Conservation (phyloP, 2,329 filamentous ascomycete genomes). For the Westerdykella ornata region DNA sequence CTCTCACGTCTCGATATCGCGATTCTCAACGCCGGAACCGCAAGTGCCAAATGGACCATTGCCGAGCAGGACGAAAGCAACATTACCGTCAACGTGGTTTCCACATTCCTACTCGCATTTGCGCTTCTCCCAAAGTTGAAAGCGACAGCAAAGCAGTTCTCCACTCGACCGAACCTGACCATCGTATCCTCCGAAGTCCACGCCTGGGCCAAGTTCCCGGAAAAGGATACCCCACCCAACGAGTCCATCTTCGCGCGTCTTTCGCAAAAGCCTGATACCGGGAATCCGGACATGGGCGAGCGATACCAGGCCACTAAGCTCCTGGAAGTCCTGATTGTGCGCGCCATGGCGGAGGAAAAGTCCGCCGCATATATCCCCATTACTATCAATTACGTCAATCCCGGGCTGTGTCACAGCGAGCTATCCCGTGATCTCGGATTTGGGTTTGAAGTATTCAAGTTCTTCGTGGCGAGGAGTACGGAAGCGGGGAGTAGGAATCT, state of each 20-base stretch:
- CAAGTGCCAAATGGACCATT: constrained; percentile 17
- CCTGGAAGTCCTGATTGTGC: constrained; percentile 21
- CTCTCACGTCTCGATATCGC: constrained; percentile 33
- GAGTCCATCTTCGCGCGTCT: constrained; percentile 23
- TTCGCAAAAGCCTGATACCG: constrained; percentile 10
- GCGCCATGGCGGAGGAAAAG: constrained; percentile 17
- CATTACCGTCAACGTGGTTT: constrained; percentile 38
- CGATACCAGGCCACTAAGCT: constrained; percentile 30
- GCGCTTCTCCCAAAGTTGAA: constrained; percentile 23
- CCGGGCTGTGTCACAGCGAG: constrained; percentile 30
- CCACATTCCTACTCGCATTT: constrained; percentile 34
- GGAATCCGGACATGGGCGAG: constrained; percentile 10
- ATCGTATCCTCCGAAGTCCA: constrained; percentile 33
- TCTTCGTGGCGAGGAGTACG: constrained; percentile 31
- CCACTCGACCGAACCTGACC: constrained; percentile 23
- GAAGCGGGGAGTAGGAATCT: constrained; percentile 40
- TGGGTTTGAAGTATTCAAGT: constrained; percentile 9
- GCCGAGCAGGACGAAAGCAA: constrained; percentile 27
- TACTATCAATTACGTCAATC: constrained; percentile 29
- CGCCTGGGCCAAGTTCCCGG: constrained; percentile 18
- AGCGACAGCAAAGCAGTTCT: constrained; percentile 17
- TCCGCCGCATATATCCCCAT: constrained; percentile 18
- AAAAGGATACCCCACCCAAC: constrained; percentile 19
- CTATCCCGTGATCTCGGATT: constrained; percentile 16
- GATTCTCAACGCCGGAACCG: constrained; percentile 38